A percentile compares a stretch with the other conserved stretches of the same genome.
phyloP scores from a whole-genome alignment of 495 filamentous ascomycete species.

The Aspergillus taichungensis region DNA sequence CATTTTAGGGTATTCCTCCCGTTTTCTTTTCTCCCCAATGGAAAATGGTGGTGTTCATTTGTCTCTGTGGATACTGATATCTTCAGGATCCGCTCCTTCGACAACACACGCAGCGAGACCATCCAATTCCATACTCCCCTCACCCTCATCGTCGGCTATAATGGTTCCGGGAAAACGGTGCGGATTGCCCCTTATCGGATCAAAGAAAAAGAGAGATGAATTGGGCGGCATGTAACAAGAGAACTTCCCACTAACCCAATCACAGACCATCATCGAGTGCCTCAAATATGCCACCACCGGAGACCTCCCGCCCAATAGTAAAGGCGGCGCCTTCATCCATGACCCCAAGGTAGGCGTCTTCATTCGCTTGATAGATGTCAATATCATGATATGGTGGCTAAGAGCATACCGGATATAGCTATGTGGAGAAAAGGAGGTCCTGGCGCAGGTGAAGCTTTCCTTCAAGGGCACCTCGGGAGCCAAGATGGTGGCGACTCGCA shows the following conservation, averaged over 20 bases:
- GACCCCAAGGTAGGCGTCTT: constrained; percentile 63
- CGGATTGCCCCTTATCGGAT: constrained; percentile 3
- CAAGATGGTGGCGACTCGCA: constrained; percentile 72
- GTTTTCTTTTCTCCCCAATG: not conserved
- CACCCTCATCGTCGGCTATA: constrained; percentile 92
- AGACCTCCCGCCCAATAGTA: constrained; percentile 86
- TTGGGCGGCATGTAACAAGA: not conserved
- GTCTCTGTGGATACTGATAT: too few relatives aligned
- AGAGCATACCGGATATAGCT: constrained; percentile 38
- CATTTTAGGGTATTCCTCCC: constrained; percentile 69
- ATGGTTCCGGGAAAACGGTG: constrained; percentile 93
- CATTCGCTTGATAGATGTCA: not conserved
- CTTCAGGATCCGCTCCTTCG: constrained; percentile 80
- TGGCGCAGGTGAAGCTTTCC: constrained; percentile 82
- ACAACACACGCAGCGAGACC: constrained; percentile 63
- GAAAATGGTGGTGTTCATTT: not conserved
- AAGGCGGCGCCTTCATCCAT: constrained; percentile 91
- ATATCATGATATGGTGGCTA: not conserved
- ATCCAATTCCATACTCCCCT: constrained; percentile 85
- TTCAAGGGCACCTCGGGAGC: constrained; percentile 70
- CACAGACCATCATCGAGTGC: constrained; percentile 90
- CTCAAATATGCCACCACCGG: constrained; percentile 98
- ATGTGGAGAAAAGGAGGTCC: constrained; percentile 79
- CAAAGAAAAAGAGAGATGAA: not conserved
- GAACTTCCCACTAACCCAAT: not conserved